Base-by-base conservation (phyloP, 345 rosid genomes). In the Brassica cretica region DNA sequence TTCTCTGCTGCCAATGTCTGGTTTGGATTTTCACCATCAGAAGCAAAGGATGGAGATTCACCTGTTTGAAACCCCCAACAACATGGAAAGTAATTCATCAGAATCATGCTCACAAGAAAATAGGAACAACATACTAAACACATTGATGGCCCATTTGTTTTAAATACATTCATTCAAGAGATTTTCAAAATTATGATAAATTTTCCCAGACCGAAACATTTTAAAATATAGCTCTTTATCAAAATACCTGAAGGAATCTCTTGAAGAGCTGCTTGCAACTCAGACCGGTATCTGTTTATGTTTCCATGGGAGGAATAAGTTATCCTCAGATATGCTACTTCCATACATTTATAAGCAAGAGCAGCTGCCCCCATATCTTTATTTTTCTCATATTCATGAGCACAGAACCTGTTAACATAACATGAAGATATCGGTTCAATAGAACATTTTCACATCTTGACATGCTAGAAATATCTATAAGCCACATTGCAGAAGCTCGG, bases 341-440 rank as follows among this genome's bases (percentile, higher is more conserved):
- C 99, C 86, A 84, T 88, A 83, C 97, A 93, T 74, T 96, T 96
- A 90, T 96, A 96, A 72, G 98, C 97, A 84, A 96, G 88, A 44
- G 99, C 89, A 82, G 99, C 96, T 70, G 93, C 88, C 65, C 92
- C 99, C 95, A 88, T 87, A 70, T 96, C 94, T 86, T 87, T 90
- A 59, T 79, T 77, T 81, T 89, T 96, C 90, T 93, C 99, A 33
- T 88, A 96, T 71, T 93, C 99, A 74, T 84, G 91, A 83, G 98
- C 98, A 78, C 97, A 93, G 82, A 87, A 96, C 84, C 99, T 96
- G 75, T 73, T 10, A 41, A 56, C 7, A 15, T 44, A 60, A 62
- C 58, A 69, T 69, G 14, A 74, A 39, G 46, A 53, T 53, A 73
- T 56, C 39, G 32, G 21, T 69, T 69, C 74, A 79, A 76, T n/a